Evolutionary conservation across 2,329 filamentous ascomycete species (phyloP), one percentile per base, ranked within the genome.

Genomic region (Colletotrichum cuscutae): DNA sequence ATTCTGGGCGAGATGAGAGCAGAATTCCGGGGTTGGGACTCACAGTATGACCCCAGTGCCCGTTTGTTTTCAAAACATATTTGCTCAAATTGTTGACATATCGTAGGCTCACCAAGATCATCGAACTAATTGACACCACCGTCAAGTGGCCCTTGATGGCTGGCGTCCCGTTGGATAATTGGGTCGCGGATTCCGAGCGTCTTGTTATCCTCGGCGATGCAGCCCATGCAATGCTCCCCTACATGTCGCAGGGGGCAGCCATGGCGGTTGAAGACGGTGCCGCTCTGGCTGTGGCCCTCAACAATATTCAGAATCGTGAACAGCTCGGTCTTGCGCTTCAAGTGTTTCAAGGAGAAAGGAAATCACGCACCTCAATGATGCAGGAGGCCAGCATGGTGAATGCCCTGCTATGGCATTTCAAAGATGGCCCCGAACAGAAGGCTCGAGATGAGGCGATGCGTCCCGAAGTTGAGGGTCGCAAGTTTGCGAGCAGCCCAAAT

Each of bases 161-260:
- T 1, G 79, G 77, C 0, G 68, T 76, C 9, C 72, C 73, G 0
- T 74, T 83, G 57, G 75, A 78, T 3, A 59, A 68, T 2, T 92
- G 91, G 90, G 88, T 85, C 0, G 86, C 92, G 73, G 80, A 85
- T 0, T 87, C 84, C 0, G 89, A 86, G 0, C 82, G 87, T 0
- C 89, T 91, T 75, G 87, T 88, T 0, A 85, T 92, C 76, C 82
- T 92, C 0, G 91, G 91, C 0, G 91, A 93, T 76, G 89, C 90
- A 0, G 89, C 90, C 1, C 90, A 93, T 73, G 90, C 91, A 0
- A 92, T 89, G 0, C 82, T 93, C 0, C 91, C 91, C 0, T 93
- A 93, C 77, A 82, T 91, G 0, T 89, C 89, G 1, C 78, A 73
- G 46, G 85, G 88, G 2, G 89, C 89, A 0, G 89, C 89, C 7